Percentiles rank a stretch among this genome's conserved stretches.
These are phyloP conservation scores for Skeletonema grethae DNA, from an alignment of 108 stramenopile genomes.

Conservation along the genomic window DNA sequence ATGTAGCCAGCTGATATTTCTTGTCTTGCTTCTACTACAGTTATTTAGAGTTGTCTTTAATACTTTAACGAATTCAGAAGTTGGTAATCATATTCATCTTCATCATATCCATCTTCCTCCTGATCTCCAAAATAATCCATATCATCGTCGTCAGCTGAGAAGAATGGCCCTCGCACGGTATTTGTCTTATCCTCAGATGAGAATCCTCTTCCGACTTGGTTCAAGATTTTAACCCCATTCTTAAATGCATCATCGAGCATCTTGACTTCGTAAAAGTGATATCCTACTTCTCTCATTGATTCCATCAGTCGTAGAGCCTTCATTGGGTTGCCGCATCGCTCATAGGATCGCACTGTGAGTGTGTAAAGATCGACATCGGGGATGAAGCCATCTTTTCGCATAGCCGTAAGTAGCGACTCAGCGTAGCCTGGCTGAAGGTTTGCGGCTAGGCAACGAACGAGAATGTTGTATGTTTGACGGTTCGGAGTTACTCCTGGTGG, in stretches of 20 bases:
- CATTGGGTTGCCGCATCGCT: slow-evolving; percentile 72
- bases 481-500: slow-evolving; percentile 51
- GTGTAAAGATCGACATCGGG: slow-evolving; percentile 86
- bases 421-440: slow-evolving; percentile 61
- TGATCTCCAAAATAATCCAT: slow-evolving; percentile 30
- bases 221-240: slow-evolving; percentile 69
- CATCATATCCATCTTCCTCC: slow-evolving; percentile 7
- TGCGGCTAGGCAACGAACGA: slow-evolving; percentile 63
- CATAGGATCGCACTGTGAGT: slow-evolving; percentile 72
- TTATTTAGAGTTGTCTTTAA: not conserved
- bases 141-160: slow-evolving; percentile 11
- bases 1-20: no score
- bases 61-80: slow-evolving; percentile 1
- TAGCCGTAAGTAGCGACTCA: slow-evolving; percentile 66
- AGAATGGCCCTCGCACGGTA: not conserved
- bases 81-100: not conserved
- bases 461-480: slow-evolving; percentile 76
- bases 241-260: slow-evolving; percentile 79
- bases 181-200: not conserved
- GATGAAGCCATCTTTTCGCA: slow-evolving; percentile 71
- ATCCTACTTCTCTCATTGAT: slow-evolving; percentile 76
- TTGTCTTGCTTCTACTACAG: no score
- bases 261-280: slow-evolving; percentile 75
- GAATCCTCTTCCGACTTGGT: slow-evolving; percentile 58
- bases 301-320: slow-evolving; percentile 81